Base-by-base conservation (phyloP, 345 rosid genomes). In the Sisymbrium altissimum region DNA sequence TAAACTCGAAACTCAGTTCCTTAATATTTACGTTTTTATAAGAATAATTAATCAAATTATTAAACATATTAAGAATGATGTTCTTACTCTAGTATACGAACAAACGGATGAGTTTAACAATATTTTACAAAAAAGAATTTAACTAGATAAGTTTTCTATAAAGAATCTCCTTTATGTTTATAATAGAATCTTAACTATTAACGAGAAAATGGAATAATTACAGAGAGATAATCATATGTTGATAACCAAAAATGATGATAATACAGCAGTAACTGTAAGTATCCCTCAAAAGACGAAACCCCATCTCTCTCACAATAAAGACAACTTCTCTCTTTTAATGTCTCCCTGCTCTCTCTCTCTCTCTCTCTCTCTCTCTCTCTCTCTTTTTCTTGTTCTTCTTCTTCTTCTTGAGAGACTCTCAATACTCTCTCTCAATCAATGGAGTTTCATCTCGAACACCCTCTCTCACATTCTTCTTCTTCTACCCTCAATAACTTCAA, bases 391-490 rank as follows among this genome's bases (percentile, higher is more conserved):
- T 44, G 48, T 32, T 52, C 38, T 44, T 9, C 40, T 14, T 27
- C 58, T 27, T 21, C 57, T 38, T 65, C 52, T 56, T 7, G 38
- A 76, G 71, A 76, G 76, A n/a, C 68, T 53, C 17, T 45, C 68
- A 49, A 0, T 9, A 25, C 35, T 25, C 58, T 49, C 19, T 13
- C 53, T 58, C 35, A 58, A 43, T 70, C 81, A 25, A 92, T 89
- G 97, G 96, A 85, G 72, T 86, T 85, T 74, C 84, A 84, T 74
- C 96, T 92, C 14, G 92, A 88, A 80, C 80, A 86, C 78, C 98
- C 98, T 15, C 79, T 89, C 15, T 72, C 38, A 79, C 76, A 38
- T 29, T 65, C 73, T 73, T 55, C 75, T 75, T 54, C 73, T 70
- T 52, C 25, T 3, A 23, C 36, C 59, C 59, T 60, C 33, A 27